Evolutionary conservation across 1,284 basidiomycete species (phyloP), one percentile per base, ranked within the genome.

Genomic region (Mycena sp.): DNA sequence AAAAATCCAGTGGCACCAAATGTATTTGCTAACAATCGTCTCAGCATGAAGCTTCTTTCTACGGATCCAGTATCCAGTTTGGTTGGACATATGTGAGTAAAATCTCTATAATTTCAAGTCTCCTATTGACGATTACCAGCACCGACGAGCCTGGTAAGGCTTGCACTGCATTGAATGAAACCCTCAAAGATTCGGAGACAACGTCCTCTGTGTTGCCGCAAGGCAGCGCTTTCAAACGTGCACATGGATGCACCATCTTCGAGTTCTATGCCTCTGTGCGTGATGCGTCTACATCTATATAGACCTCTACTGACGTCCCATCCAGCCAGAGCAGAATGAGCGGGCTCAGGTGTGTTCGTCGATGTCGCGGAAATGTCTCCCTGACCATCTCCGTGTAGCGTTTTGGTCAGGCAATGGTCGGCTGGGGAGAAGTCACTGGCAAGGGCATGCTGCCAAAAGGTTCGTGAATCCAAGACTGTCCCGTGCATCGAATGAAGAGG

Each of bases 61-160:
- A 44, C 46, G 1, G 60, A 55, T 9, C 60, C 60, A 1, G 38
- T 61, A 2, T n/a, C 45, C 12, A 21, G 28, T 1, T 1, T 50
- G n/a, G 52, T 49, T 6, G 53, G 51, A 5, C 59, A 61, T n/a
- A 55, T 61, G 52, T 51, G 19, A 19, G 28, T n/a, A 35, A 26
- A 35, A 26, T 25, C 14, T 21, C 29, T 61, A 70, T 0, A 81
- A 77, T 62, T 74, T 76, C 3, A 78, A 78, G 49, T 80, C 78
- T 48, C 73, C 19, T 29, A 40, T 6, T 14, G 26, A 9, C 61
- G 72, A 6, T 1, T 6, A 61, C 77, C 11, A 78, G 76, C 21
- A 70, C 73, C 2, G 73, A 77, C 53, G 76, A 78, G 51, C 46
- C 51, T 35, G 63, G 72, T 37, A 74, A 71, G 55, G 68, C 69